These are phyloP conservation scores for Nakaseomyces delphensis DNA, from an alignment of 1,139 yeast genomes.

Conservation along the genomic window DNA sequence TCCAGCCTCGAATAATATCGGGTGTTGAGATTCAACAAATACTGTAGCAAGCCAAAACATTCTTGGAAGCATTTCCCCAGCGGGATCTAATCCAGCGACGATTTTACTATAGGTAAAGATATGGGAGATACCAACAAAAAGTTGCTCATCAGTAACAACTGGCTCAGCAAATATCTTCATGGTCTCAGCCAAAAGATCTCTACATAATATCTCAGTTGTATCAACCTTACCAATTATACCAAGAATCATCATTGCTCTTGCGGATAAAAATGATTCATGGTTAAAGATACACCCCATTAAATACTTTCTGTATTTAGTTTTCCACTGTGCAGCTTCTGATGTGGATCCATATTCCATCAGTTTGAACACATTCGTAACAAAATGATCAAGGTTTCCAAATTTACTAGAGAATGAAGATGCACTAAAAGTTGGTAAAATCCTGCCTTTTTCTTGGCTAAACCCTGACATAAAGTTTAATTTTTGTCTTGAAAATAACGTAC, in stretches of 20 bases:
- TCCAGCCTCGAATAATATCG: constrained; percentile 49
- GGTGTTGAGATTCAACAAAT: constrained; percentile 35
- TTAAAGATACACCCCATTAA: constrained; percentile 58
- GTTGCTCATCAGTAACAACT: constrained; percentile 28
- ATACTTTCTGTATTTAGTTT: constrained; percentile 60
- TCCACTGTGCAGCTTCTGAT: constrained; percentile 50
- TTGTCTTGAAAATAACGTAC: constrained; percentile 57
- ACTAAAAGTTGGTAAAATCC: constrained; percentile 31
- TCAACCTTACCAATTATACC: constrained; percentile 63
- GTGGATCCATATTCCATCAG: constrained; percentile 46
- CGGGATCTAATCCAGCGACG: constrained; percentile 50
- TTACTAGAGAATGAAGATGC: constrained; percentile 44
- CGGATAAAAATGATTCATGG: constrained; percentile 56
- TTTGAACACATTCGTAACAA: constrained; percentile 53
- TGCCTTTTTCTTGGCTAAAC: constrained; percentile 50
- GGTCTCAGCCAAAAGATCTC: constrained; percentile 25
- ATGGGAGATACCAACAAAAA: constrained; percentile 33
- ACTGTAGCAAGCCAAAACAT: constrained; percentile 57
- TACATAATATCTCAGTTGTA: constrained; percentile 50
- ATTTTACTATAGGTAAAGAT: constrained; percentile 48
- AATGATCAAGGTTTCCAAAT: constrained; percentile 50
- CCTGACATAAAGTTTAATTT: constrained; percentile 74
- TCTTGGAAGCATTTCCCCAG: constrained; percentile 46
- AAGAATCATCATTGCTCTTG: constrained; percentile 60
- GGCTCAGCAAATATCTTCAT: constrained; percentile 36